Percentiles rank a stretch among this genome's conserved stretches.
phyloP scores from a whole-genome alignment of 805 yeast species.

The Lachancea lanzarotensis region DNA sequence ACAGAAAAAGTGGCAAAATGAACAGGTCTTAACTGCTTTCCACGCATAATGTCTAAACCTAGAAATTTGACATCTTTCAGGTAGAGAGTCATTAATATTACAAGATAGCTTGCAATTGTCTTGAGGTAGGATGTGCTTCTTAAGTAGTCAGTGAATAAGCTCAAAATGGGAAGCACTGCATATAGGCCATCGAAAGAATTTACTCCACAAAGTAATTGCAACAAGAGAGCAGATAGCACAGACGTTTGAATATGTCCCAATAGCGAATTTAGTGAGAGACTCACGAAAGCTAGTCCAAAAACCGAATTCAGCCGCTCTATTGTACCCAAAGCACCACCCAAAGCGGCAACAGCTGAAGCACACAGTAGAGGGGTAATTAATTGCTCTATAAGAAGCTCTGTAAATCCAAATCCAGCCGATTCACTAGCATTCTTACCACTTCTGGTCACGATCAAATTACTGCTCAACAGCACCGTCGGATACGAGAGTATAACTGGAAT shows the following conservation, averaged over 20 bases:
- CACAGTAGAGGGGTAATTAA: conserved; percentile 21
- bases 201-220: conserved; percentile 8
- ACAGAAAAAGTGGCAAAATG: not conserved
- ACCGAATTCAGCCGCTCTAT: conserved; percentile 3
- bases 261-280: conserved; percentile 9
- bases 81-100: conserved; percentile 1
- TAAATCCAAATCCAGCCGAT: conserved; percentile 4
- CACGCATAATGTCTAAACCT: not conserved
- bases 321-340: conserved; percentile 9
- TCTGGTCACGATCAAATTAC: conserved; percentile 20
- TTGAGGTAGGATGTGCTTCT: not conserved
- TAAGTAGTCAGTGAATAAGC: conserved; percentile 5
- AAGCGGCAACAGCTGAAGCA: conserved; percentile 13
- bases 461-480: conserved; percentile 30
- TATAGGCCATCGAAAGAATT: conserved; percentile 5
- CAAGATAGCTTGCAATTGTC: conserved; percentile 2
- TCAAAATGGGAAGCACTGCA: conserved; percentile 9
- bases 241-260: conserved; percentile 13
- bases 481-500: conserved; percentile 29
- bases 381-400: conserved; percentile 7
- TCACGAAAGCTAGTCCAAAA: conserved; percentile 6
- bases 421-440: conserved; percentile 7
- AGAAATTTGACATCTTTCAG: not conserved
- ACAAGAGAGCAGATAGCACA: conserved; percentile 9
- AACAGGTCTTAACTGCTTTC: conserved; percentile 1